A percentile compares a stretch with the other conserved stretches of the same genome.
Conservation (phyloP, 352 stramenopile genomes). For the Phytopythium oedochilum region DNA sequence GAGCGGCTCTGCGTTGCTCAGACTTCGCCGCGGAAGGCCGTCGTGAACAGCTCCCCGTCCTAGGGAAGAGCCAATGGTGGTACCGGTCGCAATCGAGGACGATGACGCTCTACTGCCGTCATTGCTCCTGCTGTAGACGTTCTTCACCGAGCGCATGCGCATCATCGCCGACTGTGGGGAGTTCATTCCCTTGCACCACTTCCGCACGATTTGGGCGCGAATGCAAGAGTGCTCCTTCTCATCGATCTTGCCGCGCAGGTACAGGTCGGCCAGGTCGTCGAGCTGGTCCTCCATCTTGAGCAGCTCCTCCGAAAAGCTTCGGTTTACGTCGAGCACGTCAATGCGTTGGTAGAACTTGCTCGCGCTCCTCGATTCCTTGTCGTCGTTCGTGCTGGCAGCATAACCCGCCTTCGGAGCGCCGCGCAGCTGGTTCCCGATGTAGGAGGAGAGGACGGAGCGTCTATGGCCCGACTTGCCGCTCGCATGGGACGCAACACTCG, state of each 20-base stretch:
- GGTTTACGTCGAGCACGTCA: slow-evolving; percentile 66
- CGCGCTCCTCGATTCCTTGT: slow-evolving; percentile 38
- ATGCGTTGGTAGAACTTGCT: slow-evolving; percentile 56
- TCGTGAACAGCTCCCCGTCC: neutral
- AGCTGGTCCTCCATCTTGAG: slow-evolving; percentile 82
- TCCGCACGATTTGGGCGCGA: slow-evolving; percentile 74
- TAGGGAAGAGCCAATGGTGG: slow-evolving; percentile 15
- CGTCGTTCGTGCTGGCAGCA: slow-evolving; percentile 14
- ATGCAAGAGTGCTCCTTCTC: slow-evolving; percentile 85
- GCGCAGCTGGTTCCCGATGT: slow-evolving; percentile 63
- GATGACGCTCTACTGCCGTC: neutral
- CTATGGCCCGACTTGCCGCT: slow-evolving; percentile 20
- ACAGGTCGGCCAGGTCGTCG: slow-evolving; percentile 66
- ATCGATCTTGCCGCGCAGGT: slow-evolving; percentile 72
- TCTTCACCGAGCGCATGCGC: slow-evolving; percentile 60
- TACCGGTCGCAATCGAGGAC: neutral
- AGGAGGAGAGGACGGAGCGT: slow-evolving; percentile 32
- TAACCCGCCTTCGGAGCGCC: slow-evolving; percentile 19
- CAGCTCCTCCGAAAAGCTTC: slow-evolving; percentile 56
- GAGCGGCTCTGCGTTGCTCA: slow-evolving; percentile 4
- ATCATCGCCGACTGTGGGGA: slow-evolving; percentile 76
- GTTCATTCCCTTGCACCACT: slow-evolving; percentile 79
- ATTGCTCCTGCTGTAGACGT: slow-evolving; percentile 19
- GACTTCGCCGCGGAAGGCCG: neutral
- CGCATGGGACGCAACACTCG: slow-evolving; percentile 8